phyloP scores from a whole-genome alignment of 768 basidiomycete species.

The Boletellus ananiceps region DNA sequence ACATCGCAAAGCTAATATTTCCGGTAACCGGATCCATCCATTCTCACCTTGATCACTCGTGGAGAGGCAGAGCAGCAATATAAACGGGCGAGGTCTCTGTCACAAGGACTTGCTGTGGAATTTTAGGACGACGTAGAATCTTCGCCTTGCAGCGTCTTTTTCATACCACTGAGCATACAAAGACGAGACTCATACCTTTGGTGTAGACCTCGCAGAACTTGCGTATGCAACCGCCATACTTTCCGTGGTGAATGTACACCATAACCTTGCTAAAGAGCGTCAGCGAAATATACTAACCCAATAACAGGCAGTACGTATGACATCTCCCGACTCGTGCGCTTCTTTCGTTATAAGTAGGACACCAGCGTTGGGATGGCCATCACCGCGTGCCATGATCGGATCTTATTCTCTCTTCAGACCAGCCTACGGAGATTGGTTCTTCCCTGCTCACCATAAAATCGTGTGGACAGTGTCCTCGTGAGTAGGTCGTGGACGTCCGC shows the following conservation, averaged over 20 bases:
- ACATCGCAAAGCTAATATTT: neutral
- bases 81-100: slow-evolving; percentile 41
- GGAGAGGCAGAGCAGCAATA: slow-evolving; percentile 51
- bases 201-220: slow-evolving; percentile 46
- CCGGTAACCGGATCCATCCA: neutral
- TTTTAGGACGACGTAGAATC: slow-evolving; percentile 30
- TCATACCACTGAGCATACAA: neutral
- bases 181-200: slow-evolving; percentile 44
- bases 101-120: neutral
- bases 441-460: slow-evolving; percentile 49
- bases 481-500: slow-evolving; percentile 57
- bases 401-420: slow-evolving; percentile 24
- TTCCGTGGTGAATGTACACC: slow-evolving; percentile 81
- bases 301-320: slow-evolving; percentile 24
- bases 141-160: slow-evolving; percentile 27
- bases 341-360: slow-evolving; percentile 57
- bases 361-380: slow-evolving; percentile 52
- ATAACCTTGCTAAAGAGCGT: slow-evolving; percentile 51
- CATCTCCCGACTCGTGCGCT: slow-evolving; percentile 22
- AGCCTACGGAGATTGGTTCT: neutral
- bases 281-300: neutral
- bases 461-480: slow-evolving; percentile 38
- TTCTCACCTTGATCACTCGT: slow-evolving; percentile 2
- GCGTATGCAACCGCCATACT: slow-evolving; percentile 79
- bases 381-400: slow-evolving; percentile 35